A percentile compares a stretch with the other conserved stretches of the same genome.
Conservation (phyloP, 1,284 basidiomycete species). For the Marasmius oreades region DNA sequence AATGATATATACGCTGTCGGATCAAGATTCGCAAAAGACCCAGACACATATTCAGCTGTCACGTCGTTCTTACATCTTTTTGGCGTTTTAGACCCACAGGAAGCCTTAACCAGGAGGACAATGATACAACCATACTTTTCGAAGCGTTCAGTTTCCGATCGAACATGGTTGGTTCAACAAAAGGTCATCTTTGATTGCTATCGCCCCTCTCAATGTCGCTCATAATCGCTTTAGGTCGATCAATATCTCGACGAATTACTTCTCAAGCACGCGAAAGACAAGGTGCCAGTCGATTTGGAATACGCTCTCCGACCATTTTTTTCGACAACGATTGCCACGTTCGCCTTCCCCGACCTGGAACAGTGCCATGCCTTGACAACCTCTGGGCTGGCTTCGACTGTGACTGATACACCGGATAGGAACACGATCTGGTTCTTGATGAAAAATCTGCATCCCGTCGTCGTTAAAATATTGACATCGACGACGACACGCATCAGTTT, state of each 20-base stretch:
- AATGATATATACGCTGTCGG: conserved; percentile 22
- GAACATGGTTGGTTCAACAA: not conserved
- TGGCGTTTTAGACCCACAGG: not conserved
- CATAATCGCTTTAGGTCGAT: not conserved
- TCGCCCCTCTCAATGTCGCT: not conserved
- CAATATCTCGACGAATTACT: not conserved
- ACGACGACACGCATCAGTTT: not conserved
- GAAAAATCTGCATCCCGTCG: not conserved
- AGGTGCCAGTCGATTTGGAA: not conserved
- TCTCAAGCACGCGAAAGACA: not conserved
- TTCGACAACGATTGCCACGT: not conserved
- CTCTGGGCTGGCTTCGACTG: not conserved
- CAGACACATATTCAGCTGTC: not conserved
- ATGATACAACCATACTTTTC: conserved; percentile 1
- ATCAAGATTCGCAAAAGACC: conserved; percentile 23
- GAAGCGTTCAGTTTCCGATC: not conserved
- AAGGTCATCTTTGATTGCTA: not conserved
- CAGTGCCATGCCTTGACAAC: not conserved
- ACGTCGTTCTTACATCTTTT: not conserved
- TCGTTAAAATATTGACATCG: not conserved
- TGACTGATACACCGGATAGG: not conserved
- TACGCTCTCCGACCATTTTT: not conserved
- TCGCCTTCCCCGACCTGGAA: not conserved
- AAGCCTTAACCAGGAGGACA: not conserved
- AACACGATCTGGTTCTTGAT: not conserved